Percentiles rank a stretch among this genome's conserved stretches.
phyloP scores from a whole-genome alignment of 2,329 filamentous ascomycete genomes.

The Pochonia chlamydosporia region DNA sequence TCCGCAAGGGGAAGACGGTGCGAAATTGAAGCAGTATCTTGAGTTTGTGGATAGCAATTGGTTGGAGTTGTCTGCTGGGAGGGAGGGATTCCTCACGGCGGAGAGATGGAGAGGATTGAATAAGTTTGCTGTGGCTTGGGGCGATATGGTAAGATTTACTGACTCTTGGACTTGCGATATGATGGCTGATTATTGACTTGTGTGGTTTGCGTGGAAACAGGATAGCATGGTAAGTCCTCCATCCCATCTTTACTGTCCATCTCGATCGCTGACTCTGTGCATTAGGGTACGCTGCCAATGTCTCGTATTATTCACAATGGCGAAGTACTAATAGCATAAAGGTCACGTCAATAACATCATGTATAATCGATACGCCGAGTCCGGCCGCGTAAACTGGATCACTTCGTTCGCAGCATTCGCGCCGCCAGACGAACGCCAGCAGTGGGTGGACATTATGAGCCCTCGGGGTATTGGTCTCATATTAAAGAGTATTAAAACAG shows the following conservation, averaged over 20 bases:
- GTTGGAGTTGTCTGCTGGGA: slow-evolving; percentile 65
- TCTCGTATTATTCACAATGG: not conserved
- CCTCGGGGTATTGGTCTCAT: slow-evolving; percentile 67
- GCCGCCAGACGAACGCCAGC: slow-evolving; percentile 52
- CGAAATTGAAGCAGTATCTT: slow-evolving; percentile 10
- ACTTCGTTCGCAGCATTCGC: slow-evolving; percentile 59
- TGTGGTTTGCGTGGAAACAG: slow-evolving; percentile 16
- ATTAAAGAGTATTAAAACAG: slow-evolving; percentile 69
- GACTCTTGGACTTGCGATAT: not conserved
- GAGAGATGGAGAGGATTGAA: slow-evolving; percentile 53
- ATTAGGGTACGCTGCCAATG: not conserved
- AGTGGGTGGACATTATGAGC: slow-evolving; percentile 66
- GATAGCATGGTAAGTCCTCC: slow-evolving; percentile 47
- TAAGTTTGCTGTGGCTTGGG: slow-evolving; percentile 69
- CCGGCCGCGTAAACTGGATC: slow-evolving; percentile 72
- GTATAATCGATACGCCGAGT: slow-evolving; percentile 80
- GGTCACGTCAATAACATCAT: slow-evolving; percentile 79
- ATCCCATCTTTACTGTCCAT: too few relatives aligned
- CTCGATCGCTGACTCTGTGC: too few relatives aligned
- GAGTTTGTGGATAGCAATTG: slow-evolving; percentile 44
- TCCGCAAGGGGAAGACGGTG: slow-evolving; percentile 1
- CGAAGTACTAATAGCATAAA: slow-evolving; percentile 4
- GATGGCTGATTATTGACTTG: not conserved
- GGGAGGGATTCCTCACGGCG: slow-evolving; percentile 68
- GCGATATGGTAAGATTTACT: slow-evolving; percentile 64